Evolutionary conservation across 2,329 filamentous ascomycete species (phyloP), one percentile per base, ranked within the genome.

Genomic region (Aureobasidium sp.): DNA sequence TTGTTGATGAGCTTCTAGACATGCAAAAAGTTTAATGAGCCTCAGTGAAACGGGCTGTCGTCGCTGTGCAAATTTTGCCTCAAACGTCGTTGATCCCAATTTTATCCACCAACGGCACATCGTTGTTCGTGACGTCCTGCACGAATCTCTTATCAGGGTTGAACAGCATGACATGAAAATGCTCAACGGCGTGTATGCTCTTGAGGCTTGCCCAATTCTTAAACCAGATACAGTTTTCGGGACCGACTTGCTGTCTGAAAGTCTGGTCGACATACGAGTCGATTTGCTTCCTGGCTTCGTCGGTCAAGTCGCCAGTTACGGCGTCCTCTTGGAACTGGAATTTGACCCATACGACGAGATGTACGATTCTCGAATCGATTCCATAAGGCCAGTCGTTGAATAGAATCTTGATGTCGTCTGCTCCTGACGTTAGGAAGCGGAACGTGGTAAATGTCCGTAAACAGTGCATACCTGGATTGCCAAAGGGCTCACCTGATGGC

Each of bases 371-470:
- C 41, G 74, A 65, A 61, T 93, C 88, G 50, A 96, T 76, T 0
- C 88, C 90, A 64, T 96, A 97, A 0, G 91, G 91, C 88, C 90
- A 96, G 75, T 97, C 90, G 65, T 97, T 97, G 70, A 79, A 81
- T 35, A 95, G 68, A 42, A 95, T 83, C 67, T 83, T 89, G 62
- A 84, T 71, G 63, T 93, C 85, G 41, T 71, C 76, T 76, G 57
- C 37, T 30, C 37, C 22, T 32, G 6, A 17, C 19, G 55, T 37
- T 12, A 22, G 30, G 53, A n/a, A 53, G 59, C 49, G 2, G 38
- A 30, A 12, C 32, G 30, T 34, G 3, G 35, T 56, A 67, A n/a
- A n/a, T n/a, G n/a, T n/a, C n/a, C n/a, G n/a, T n/a, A n/a, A n/a
- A n/a, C n/a, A n/a, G n/a, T n/a, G n/a, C 66, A 25, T 59, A 70